Conservation (phyloP, 164 flowering plant genomes). For the Umbellularia californica region DNA sequence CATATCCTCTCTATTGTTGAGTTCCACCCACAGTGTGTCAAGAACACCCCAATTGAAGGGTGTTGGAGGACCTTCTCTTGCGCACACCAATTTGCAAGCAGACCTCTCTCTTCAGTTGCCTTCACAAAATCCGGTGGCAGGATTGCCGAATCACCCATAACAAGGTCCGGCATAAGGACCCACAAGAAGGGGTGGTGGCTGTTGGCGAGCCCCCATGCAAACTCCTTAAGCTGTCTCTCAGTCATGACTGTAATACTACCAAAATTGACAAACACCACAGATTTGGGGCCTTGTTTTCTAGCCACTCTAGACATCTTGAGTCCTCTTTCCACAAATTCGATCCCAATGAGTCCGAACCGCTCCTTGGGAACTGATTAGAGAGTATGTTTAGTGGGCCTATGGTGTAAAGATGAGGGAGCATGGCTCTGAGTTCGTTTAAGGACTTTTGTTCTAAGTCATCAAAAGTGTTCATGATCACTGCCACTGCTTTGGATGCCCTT, state of each 20-base stretch:
- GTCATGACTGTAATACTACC: constrained; percentile 6
- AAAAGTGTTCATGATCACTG: constrained; percentile 27
- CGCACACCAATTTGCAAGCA: constrained; percentile 9
- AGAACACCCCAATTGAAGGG: constrained; percentile 10
- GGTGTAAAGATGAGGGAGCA: constrained; percentile 6
- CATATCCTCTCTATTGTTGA: constrained; percentile 14
- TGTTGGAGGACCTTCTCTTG: constrained; percentile 15
- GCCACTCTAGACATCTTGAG: neutral
- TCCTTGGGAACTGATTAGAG: neutral
- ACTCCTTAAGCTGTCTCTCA: constrained; percentile 2
- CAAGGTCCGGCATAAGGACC: constrained; percentile 11
- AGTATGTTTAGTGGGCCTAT: constrained; percentile 10
- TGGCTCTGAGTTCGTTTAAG: neutral
- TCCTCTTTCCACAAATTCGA: constrained; percentile 12
- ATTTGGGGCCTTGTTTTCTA: neutral
- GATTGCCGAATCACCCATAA: constrained; percentile 15
- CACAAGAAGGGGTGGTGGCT: constrained; percentile 12
- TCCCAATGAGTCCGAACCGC: neutral
- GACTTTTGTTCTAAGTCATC: constrained; percentile 15
- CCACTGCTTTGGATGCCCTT: constrained; percentile 16
- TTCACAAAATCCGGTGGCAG: constrained; percentile 8
- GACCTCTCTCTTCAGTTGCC: constrained; percentile 9
- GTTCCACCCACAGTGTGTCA: constrained; percentile 22
- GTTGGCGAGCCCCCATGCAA: constrained; percentile 17
- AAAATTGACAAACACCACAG: constrained; percentile 2